These are phyloP conservation scores for Trichoderma erinaceum DNA, from an alignment of 495 filamentous ascomycete genomes.

Conservation along the genomic window DNA sequence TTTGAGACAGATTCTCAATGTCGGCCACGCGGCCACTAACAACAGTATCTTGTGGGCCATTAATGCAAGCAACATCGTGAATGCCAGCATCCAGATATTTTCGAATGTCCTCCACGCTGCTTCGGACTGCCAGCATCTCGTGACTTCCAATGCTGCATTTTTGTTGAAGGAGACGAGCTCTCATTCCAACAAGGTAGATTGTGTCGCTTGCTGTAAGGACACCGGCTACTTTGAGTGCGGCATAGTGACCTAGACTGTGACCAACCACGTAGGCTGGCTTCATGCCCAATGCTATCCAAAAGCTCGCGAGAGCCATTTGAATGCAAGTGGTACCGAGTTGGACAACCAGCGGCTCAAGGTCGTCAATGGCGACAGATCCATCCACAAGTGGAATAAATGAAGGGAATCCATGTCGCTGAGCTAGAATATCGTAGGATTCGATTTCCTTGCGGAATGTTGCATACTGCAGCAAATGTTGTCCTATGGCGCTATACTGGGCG, in stretches of 20 bases:
- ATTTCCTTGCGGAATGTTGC: conserved; percentile 65
- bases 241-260: conserved; percentile 85
- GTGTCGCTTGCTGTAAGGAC: conserved; percentile 73
- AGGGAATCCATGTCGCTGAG: conserved; percentile 61
- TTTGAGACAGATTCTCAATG: conserved; percentile 53
- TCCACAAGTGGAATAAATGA: conserved; percentile 63
- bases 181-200: conserved; percentile 71
- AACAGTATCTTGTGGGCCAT: conserved; percentile 56
- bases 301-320: conserved; percentile 77
- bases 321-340: conserved; percentile 74
- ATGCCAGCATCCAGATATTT: conserved; percentile 27
- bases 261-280: conserved; percentile 72
- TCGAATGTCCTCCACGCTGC: conserved; percentile 34
- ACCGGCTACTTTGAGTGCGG: conserved; percentile 74
- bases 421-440: conserved; percentile 62
- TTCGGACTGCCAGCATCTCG: conserved; percentile 56
- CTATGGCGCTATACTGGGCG: conserved; percentile 60
- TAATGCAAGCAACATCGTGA: conserved; percentile 54
- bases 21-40: conserved; percentile 47
- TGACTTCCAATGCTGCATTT: conserved; percentile 69
- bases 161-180: conserved; percentile 68
- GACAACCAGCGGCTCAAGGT: conserved; percentile 65
- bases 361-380: conserved; percentile 50
- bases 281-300: conserved; percentile 77
- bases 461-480: conserved; percentile 60